Evolutionary conservation across 2,329 filamentous ascomycete genomes (phyloP).

Genomic region (Aspergillus sp.): DNA sequence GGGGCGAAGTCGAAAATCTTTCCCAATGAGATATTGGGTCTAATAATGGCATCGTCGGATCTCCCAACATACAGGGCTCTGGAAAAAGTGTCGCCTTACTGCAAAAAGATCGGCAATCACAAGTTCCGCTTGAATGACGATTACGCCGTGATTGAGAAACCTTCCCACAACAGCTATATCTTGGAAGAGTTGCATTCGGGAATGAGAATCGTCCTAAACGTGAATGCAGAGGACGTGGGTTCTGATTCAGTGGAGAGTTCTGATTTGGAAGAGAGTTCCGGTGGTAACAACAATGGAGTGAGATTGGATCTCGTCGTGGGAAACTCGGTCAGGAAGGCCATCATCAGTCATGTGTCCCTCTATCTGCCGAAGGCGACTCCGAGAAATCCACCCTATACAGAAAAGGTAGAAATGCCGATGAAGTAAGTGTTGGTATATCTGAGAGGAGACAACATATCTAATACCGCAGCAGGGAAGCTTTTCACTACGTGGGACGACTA

Average conservation of each 20-base stretch:
- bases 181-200: conserved; percentile 12
- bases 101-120: conserved; percentile 5
- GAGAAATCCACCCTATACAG: background rate
- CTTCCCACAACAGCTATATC: background rate
- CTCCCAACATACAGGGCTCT: conserved; percentile 11
- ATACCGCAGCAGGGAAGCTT: background rate
- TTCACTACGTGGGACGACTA: too few species aligned
- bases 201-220: background rate
- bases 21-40: conserved; percentile 16
- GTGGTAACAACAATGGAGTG: too few species aligned
- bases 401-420: background rate
- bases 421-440: background rate
- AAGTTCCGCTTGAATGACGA: conserved; percentile 15
- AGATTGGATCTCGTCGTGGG: background rate
- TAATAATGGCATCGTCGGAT: conserved; percentile 17
- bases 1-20: conserved; percentile 7
- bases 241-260: too few species aligned
- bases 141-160: conserved; percentile 10
- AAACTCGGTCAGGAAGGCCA: background rate
- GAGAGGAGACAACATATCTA: background rate
- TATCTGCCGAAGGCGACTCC: background rate
- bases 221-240: too few species aligned
- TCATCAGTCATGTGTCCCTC: background rate
- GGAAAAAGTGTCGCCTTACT: conserved; percentile 11
- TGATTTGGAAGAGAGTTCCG: too few species aligned